These are phyloP conservation scores for Peniophora sp. DNA, from an alignment of 1,284 basidiomycete genomes.

Conservation along the genomic window DNA sequence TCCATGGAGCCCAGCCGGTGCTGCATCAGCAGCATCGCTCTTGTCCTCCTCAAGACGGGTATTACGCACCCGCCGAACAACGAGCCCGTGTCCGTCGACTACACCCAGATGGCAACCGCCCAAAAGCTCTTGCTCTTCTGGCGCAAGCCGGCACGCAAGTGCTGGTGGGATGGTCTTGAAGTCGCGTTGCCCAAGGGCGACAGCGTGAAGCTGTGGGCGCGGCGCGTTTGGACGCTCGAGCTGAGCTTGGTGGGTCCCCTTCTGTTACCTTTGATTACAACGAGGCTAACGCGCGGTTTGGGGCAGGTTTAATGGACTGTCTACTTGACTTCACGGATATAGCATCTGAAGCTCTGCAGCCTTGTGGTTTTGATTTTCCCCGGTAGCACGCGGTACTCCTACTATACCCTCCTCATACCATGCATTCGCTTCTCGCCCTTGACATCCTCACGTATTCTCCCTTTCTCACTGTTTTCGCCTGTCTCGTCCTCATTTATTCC, in stretches of 20 bases:
- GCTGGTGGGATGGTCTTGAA: constrained; percentile 99
- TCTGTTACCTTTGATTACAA: background rate
- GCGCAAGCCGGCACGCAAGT: constrained; percentile 99
- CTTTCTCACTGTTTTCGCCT: too few species aligned
- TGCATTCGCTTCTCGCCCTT: too few species aligned
- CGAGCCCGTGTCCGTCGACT: constrained; percentile 76
- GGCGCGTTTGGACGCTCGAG: constrained; percentile 98
- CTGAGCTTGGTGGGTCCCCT: constrained; percentile 77
- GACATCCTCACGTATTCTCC: too few species aligned
- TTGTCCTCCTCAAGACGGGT: constrained; percentile 96
- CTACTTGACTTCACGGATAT: too few species aligned
- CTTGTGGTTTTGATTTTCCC: too few species aligned
- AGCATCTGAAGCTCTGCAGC: too few species aligned
- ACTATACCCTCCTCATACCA: too few species aligned
- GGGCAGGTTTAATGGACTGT: constrained; percentile 1
- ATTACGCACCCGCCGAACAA: constrained; percentile 68
- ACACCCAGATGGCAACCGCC: constrained; percentile 91
- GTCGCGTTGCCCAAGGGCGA: constrained; percentile 48
- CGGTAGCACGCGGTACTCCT: too few species aligned
- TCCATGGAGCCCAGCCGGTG: constrained; percentile 93
- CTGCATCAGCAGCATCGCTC: constrained; percentile 96
- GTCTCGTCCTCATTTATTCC: too few species aligned
- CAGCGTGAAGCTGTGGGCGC: constrained; percentile 86
- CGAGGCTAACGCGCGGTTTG: constrained; percentile 5
- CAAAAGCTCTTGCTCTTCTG: constrained; percentile 98